Conservation (phyloP, 2,329 filamentous ascomycete genomes). For the Pseudogymnoascus sp. region DNA sequence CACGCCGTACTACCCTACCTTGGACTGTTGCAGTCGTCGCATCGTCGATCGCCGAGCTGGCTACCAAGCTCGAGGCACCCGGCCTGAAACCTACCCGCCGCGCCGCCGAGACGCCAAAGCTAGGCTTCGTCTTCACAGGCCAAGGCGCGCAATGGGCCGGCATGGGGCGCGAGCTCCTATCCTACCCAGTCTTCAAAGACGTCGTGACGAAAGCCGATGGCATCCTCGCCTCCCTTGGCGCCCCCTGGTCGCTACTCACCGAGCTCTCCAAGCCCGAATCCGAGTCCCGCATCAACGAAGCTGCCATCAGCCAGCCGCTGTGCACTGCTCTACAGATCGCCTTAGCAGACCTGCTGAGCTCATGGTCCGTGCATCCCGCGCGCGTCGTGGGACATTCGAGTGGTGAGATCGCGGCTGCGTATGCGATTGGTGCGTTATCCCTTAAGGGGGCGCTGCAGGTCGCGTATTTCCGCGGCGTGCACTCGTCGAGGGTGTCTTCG, state of each 20-base stretch:
- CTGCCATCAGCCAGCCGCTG: conserved; percentile 33
- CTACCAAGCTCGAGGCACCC: conserved; percentile 28
- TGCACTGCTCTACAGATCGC: conserved; percentile 40
- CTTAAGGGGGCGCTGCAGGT: conserved; percentile 31
- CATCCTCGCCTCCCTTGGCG: neutral
- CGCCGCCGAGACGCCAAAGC: neutral
- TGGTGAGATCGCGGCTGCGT: conserved; percentile 42
- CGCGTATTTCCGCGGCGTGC: conserved; percentile 36
- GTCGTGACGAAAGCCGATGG: neutral
- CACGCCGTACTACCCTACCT: conserved; percentile 6
- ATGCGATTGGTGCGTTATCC: conserved; percentile 31
- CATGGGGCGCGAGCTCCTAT: conserved; percentile 18
- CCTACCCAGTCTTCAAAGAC: neutral
- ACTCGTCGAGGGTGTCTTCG: conserved; percentile 24
- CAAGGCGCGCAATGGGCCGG: conserved; percentile 21
- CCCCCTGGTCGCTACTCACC: neutral
- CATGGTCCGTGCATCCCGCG: conserved; percentile 34
- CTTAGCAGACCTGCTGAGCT: conserved; percentile 35
- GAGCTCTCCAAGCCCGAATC: neutral
- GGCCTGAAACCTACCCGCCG: conserved; percentile 19
- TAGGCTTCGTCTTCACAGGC: conserved; percentile 17
- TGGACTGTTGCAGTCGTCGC: conserved; percentile 12
- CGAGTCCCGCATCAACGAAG: conserved; percentile 36
- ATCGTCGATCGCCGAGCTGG: conserved; percentile 29
- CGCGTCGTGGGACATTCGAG: conserved; percentile 38